A percentile compares a stretch with the other conserved stretches of the same genome.
Conservation (phyloP, 345 rosid genomes). For the Pugionium cornutum region DNA sequence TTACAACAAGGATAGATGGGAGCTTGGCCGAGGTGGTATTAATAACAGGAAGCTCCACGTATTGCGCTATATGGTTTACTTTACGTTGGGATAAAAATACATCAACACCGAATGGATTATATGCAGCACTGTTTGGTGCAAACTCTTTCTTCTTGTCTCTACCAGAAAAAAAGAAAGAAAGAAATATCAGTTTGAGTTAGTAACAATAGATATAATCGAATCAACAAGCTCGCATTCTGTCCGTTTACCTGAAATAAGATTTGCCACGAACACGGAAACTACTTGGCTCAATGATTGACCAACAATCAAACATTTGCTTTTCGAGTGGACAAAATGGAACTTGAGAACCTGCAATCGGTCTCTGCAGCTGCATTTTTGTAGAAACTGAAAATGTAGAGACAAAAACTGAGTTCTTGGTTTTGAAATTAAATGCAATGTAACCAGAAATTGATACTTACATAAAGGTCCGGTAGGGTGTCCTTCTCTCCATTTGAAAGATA, state of each 20-base stretch:
- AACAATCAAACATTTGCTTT: slow-evolving; percentile 64
- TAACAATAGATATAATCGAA: neutral
- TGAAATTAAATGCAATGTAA: neutral
- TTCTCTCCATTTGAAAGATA: slow-evolving; percentile 86
- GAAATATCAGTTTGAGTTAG: neutral
- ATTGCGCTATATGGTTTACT: slow-evolving; percentile 74
- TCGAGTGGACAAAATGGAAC: slow-evolving; percentile 58
- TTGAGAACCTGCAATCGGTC: slow-evolving; percentile 74
- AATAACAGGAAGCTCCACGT: slow-evolving; percentile 70
- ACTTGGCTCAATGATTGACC: slow-evolving; percentile 64
- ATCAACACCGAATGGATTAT: slow-evolving; percentile 89
- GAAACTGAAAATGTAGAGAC: slow-evolving; percentile 54
- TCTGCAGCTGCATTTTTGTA: slow-evolving; percentile 59
- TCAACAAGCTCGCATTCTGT: neutral
- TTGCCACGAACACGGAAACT: slow-evolving; percentile 65
- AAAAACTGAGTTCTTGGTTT: slow-evolving; percentile 17
- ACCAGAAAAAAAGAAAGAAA: slow-evolving; percentile 26
- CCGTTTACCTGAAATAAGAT: slow-evolving; percentile 58
- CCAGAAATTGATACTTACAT: slow-evolving; percentile 47
- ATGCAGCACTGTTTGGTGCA: slow-evolving; percentile 79
- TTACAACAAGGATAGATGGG: slow-evolving; percentile 80
- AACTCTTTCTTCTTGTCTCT: slow-evolving; percentile 88
- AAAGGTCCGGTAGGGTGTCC: slow-evolving; percentile 60
- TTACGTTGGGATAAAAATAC: slow-evolving; percentile 70
- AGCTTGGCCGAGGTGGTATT: slow-evolving; percentile 51